phyloP scores from a whole-genome alignment of 345 rosid genomes.

The Eucalyptus leucophloia region DNA sequence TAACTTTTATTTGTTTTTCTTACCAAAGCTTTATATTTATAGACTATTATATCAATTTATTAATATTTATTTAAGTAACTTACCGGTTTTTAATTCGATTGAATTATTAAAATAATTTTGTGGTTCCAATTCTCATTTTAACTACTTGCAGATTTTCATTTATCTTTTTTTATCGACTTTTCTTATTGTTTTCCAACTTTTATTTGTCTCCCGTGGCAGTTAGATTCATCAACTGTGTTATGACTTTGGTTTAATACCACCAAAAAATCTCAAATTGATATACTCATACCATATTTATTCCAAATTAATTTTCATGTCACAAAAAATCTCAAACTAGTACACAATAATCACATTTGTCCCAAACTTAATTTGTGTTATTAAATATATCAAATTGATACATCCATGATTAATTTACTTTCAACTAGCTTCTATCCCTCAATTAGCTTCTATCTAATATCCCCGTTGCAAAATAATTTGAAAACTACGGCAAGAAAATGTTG shows the following conservation, averaged over 20 bases:
- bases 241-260: no score
- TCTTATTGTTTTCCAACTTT: background rate
- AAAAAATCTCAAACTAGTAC: background rate
- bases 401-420: background rate
- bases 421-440: background rate
- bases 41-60: background rate
- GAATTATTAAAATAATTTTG: background rate
- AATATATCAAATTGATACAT: background rate
- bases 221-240: no score
- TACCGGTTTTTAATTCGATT: background rate
- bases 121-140: background rate
- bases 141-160: background rate
- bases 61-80: background rate
- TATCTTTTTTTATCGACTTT: background rate
- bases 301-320: background rate
- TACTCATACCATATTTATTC: background rate
- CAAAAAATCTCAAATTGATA: background rate
- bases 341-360: background rate
- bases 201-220: no score
- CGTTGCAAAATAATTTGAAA: background rate
- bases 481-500: background rate
- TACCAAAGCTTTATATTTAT: background rate
- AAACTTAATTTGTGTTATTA: background rate
- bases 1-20: background rate
- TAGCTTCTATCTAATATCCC: background rate